These are phyloP conservation scores for Apostasia ramifera DNA, from an alignment of 106 monocot genomes.

Conservation along the genomic window DNA sequence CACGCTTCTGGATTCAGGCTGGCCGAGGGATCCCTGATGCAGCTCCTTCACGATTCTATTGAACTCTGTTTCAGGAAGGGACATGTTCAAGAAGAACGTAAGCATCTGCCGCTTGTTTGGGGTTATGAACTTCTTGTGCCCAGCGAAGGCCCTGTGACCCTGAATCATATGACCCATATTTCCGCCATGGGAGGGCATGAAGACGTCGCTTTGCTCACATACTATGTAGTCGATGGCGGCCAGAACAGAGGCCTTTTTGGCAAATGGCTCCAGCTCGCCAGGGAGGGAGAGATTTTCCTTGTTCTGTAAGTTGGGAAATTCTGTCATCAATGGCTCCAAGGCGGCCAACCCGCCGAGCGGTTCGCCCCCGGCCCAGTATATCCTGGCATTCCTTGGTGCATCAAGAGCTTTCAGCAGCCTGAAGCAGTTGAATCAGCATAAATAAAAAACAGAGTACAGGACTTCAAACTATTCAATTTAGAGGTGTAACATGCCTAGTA, in stretches of 20 bases:
- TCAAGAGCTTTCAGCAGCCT: constrained; percentile 80
- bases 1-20: constrained; percentile 37
- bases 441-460: background rate
- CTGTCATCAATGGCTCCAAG: constrained; percentile 39
- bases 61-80: constrained; percentile 54
- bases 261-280: constrained; percentile 56
- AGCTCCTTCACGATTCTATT: constrained; percentile 56
- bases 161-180: constrained; percentile 83
- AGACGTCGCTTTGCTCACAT: constrained; percentile 73
- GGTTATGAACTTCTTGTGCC: constrained; percentile 80
- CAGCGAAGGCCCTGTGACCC: constrained; percentile 66
- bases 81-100: constrained; percentile 54
- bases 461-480: background rate
- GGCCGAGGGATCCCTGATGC: constrained; percentile 68
- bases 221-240: constrained; percentile 92
- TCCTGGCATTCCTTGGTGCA: constrained; percentile 50
- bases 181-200: constrained; percentile 95
- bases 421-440: background rate
- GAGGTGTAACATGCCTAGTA: constrained; percentile 29
- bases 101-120: constrained; percentile 93
- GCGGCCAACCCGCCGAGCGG: constrained; percentile 66
- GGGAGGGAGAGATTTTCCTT: constrained; percentile 63
- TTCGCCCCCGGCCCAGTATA: constrained; percentile 93
- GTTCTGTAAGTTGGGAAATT: constrained; percentile 73
- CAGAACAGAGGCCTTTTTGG: constrained; percentile 57